Evolutionary conservation across 2,329 filamentous ascomycete species (phyloP).

Genomic region (Akanthomyces dipterigenus): DNA sequence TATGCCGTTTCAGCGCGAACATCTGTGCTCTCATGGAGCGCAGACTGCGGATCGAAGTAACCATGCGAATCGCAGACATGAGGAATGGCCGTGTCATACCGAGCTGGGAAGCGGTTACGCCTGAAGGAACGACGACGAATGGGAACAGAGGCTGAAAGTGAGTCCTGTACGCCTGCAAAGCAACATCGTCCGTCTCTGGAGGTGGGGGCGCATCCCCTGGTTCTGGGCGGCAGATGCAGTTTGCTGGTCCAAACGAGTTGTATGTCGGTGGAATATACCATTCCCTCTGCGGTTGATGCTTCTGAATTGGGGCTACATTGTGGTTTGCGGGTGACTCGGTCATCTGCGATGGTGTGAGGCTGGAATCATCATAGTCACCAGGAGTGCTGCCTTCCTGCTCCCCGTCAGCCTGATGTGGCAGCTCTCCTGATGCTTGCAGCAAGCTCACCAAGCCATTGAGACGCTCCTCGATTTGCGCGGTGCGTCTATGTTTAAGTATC

Average conservation of each 20-base stretch:
- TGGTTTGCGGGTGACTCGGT: conserved; percentile 5
- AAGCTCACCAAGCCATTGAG: conserved; percentile 43
- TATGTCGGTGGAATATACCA: conserved; percentile 35
- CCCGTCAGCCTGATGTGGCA: conserved; percentile 15
- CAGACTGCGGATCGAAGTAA: conserved; percentile 40
- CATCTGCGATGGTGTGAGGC: conserved; percentile 4
- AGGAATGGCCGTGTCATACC: conserved; percentile 38
- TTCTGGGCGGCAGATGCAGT: conserved; percentile 41
- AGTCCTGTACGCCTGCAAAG: conserved; percentile 38
- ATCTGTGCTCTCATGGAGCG: conserved; percentile 44
- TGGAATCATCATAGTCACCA: conserved; percentile 4
- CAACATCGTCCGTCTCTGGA: conserved; percentile 39
- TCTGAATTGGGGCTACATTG: background rate
- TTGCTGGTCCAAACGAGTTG: conserved; percentile 38
- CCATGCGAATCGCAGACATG: conserved; percentile 43
- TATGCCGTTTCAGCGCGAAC: conserved; percentile 37
- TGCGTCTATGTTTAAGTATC: conserved; percentile 29
- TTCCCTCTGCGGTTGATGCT: conserved; percentile 14
- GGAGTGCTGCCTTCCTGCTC: conserved; percentile 8
- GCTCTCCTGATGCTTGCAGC: conserved; percentile 36
- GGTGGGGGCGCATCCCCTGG: conserved; percentile 31
- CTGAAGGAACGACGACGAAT: conserved; percentile 38
- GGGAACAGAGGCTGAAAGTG: conserved; percentile 38
- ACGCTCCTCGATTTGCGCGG: conserved; percentile 42
- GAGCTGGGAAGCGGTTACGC: conserved; percentile 30